Base-by-base conservation (phyloP, 164 flowering plant species). In the Vitis rotundifolia region DNA sequence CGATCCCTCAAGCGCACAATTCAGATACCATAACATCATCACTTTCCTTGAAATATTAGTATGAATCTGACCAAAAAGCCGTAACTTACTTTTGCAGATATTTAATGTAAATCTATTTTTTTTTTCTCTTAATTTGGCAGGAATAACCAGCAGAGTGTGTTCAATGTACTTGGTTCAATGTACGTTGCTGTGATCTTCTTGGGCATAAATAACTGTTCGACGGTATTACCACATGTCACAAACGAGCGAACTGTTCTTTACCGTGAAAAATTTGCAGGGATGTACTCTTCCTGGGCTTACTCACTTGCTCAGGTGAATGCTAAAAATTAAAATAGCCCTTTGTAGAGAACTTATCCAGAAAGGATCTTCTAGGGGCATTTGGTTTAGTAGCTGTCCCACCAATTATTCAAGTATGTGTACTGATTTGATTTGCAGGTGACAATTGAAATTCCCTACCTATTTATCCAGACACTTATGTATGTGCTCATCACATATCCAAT, bases 221-320 rank as follows among this genome's bases (percentile, higher is more conserved):
- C 86, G 48, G 85, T 78, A 49, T 18, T 88, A 26, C 89, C 89
- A 16, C 69, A 81, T 67, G 75, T 88, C 3, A 77, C 82, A 53
- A 83, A 58, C 8, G 97, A 91, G 68, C 67, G 94, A 61, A 80
- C 59, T 37, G 94, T 88, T 26, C 18, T 89, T 18, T 89, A 89
- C 52, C 72, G 97, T 5, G 97, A 91, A 75, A 82, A 75, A 75
- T 86, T 83, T 75, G 87, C 97, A 5, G 93, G 93, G 56, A 89
- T 91, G 97, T 91, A 91, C 74, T 85, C 91, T 66, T 64, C 92
- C 14, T 79, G 79, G 85, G 82, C 92, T 52, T 91, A 82, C 76
- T 74, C 92, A 66, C 66, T 85, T 71, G 89, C 91, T 18, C 94
- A 91, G 90, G 97, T 88, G 69, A 26, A 49, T 31, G 37, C 29